phyloP scores from a whole-genome alignment of 176 grass and related monocot species.

The Paspalum notatum region DNA sequence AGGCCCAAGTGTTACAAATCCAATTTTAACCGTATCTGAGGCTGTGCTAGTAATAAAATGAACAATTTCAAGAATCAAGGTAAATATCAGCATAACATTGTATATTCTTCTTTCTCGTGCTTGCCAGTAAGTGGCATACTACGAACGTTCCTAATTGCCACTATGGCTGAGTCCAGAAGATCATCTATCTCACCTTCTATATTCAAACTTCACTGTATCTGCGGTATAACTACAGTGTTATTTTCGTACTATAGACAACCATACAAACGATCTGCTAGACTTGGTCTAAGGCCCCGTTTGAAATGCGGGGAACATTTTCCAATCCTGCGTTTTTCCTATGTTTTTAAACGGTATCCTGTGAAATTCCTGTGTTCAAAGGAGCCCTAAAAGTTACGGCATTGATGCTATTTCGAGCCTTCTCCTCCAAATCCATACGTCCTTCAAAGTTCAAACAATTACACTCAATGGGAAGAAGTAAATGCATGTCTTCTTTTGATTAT shows the following conservation, averaged over 20 bases:
- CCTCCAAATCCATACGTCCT: background rate
- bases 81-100: conserved; percentile 11
- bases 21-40: conserved; percentile 4
- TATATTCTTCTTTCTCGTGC: conserved; percentile 24
- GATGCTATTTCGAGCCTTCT: conserved; percentile 32
- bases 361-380: too few species aligned
- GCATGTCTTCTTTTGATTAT: background rate
- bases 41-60: background rate
- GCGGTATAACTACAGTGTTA: too few species aligned
- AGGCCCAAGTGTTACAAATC: background rate
- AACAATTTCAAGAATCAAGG: background rate
- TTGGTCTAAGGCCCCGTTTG: too few species aligned
- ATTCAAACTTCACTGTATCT: too few species aligned
- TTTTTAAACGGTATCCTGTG: too few species aligned
- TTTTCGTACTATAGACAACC: too few species aligned
- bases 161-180: too few species aligned
- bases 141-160: background rate
- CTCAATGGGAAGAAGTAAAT: conserved; percentile 20
- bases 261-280: too few species aligned
- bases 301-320: too few species aligned
- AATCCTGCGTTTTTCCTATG: too few species aligned
- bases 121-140: conserved; percentile 18
- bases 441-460: background rate
- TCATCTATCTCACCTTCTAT: too few species aligned
- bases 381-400: background rate